Base-by-base conservation (phyloP, 202 grass and related monocot genomes). In the Cymbopogon flexuosus region DNA sequence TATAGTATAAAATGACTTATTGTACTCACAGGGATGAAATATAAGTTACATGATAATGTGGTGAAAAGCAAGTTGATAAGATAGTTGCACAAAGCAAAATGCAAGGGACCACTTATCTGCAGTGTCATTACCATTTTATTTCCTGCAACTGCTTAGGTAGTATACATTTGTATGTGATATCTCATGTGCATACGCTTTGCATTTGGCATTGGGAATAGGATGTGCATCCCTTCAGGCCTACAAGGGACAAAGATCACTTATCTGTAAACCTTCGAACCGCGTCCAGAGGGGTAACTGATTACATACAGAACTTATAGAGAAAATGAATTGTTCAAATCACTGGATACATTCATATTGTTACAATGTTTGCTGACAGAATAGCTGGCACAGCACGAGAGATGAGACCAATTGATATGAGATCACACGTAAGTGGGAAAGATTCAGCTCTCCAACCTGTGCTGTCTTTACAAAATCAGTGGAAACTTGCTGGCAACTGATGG, bases 11-110 rank as follows among this genome's bases (percentile, higher is more conserved):
- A n/a, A 75, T 39, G 79, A 83, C 79, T 83, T 79, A n/a, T 46
- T 75, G 68, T 9, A 65, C 5, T 23, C 62, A 65, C 1, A 63
- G 54, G 60, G 61, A 70, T 58, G 43, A 83, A 36, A 86, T 75
- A 68, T 64, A 66, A 56, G 52, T 70, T 43, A 18, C 52, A 83
- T 79, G 87, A 86, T 86, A 86, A 70, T 83, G 49, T 54, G 78
- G 65, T 67, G 71, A 78, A 79, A 89, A 49, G 37, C 46, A 85
- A 52, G 61, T 33, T 42, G 51, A 74, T 74, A 79, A 56, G 47
- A 79, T 62, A 35, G 41, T 63, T 83, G 58, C 23, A 37, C n/a
- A 89, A 65, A 82, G 54, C 39, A 62, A 56, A 79, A 75, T 68
- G 61, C 47, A 46, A 73, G 41, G 83, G 87, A 74, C 78, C 79